Evolutionary conservation across 352 stramenopile species (phyloP), one percentile per base, ranked within the genome.

Genomic region (Globisporangium takayamanum): DNA sequence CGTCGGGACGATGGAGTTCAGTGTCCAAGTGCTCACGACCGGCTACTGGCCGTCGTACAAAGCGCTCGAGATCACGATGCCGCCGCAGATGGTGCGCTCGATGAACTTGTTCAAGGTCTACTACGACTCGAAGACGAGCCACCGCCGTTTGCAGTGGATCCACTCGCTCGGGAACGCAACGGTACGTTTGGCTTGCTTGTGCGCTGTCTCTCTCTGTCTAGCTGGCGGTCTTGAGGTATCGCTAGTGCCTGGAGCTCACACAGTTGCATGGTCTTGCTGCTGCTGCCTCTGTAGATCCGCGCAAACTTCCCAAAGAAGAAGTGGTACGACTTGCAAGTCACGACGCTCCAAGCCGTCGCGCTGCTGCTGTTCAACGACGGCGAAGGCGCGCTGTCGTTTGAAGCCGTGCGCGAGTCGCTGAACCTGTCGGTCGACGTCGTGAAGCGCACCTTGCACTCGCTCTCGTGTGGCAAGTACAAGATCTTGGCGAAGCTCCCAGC

Each of bases 1-100:
- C 16, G 49, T 70, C 5, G 59, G 39, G n/a, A 87, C 86, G 60
- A 77, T 98, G 26, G 96, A 99, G 56, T 99, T 99, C 64, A 90
- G 78, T 55, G 96, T 98, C 10, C 95, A 99, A 70, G 96, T 99
- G 26, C 76, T 99, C 47, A 99, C 97, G 7, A 99, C 96, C 18
- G 97, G 97, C 16, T 98, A 99, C 75, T 99, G 97, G 97, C 97
- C 97, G 39, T 96, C 95, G 15, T 99, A 99, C 78, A 97, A 98
- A 67, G 88, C 92, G 39, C 74, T 99, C 16, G 93, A 99, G 68
- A 84, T 99, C 66, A 88, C 81, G 39, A 84, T 99, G 61, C 97
- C 97, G 2, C 84, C 82, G 44, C 80, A 92, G 36, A 94, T 98
- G 80, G 76, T 94, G 26, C 94, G 88, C 51, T 99, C 95, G 67